phyloP scores from a whole-genome alignment of 164 flowering plant genomes.

The Euptelea pleiosperma region DNA sequence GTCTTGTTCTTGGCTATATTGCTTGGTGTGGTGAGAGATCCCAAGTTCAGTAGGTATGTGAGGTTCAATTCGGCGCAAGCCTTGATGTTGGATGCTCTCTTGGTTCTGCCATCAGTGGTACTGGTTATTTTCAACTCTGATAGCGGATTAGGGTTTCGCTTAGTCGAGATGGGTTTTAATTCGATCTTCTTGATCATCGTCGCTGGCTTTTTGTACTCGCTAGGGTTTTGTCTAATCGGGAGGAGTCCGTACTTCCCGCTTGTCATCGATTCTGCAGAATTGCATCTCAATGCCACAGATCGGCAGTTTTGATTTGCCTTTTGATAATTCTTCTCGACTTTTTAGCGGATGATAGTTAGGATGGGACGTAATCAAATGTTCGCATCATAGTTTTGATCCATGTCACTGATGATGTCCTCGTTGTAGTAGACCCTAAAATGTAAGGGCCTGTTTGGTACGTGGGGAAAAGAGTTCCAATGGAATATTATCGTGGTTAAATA shows the following conservation, averaged over 20 bases:
- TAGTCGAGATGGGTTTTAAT: slow-evolving; percentile 1
- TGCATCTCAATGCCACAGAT: slow-evolving; percentile 5
- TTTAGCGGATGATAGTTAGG: no score
- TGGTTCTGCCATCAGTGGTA: slow-evolving; percentile 3
- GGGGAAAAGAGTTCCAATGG: no score
- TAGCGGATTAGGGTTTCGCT: neutral
- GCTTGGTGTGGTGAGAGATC: slow-evolving; percentile 15
- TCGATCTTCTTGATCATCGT: slow-evolving; percentile 3
- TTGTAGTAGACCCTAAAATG: no score
- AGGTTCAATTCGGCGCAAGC: slow-evolving; percentile 11
- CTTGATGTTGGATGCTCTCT: slow-evolving; percentile 13
- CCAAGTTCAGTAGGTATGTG: slow-evolving; percentile 9
- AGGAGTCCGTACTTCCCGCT: slow-evolving; percentile 10
- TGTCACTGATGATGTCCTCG: no score
- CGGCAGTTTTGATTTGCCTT: slow-evolving; percentile 1
- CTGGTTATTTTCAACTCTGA: neutral
- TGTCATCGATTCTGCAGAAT: slow-evolving; percentile 3
- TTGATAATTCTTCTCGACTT: no score
- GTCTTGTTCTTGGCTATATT: slow-evolving; percentile 11
- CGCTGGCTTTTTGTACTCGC: neutral
- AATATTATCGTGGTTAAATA: no score
- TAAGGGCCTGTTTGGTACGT: no score
- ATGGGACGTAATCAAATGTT: no score
- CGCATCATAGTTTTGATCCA: no score
- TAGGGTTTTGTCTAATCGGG: slow-evolving; percentile 5